Percentiles rank a stretch among this genome's conserved stretches.
Evolutionary conservation across 768 basidiomycete genomes (phyloP).

Genomic region (Russula emetica): DNA sequence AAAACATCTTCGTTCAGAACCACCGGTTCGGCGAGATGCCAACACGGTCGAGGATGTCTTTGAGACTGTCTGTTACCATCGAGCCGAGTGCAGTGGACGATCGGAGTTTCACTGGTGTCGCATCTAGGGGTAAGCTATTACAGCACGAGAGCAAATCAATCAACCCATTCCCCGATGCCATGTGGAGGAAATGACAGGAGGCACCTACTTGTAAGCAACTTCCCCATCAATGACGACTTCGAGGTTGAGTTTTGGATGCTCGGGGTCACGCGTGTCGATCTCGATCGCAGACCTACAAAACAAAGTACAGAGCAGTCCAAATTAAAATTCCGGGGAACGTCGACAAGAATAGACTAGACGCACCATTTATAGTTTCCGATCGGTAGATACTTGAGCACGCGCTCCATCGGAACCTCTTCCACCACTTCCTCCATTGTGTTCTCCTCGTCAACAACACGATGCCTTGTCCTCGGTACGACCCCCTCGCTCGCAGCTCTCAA

Average conservation of each 20-base stretch:
- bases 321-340: neutral
- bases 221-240: slow-evolving; percentile 61
- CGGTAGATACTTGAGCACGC: slow-evolving; percentile 56
- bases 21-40: slow-evolving; percentile 53
- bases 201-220: slow-evolving; percentile 46
- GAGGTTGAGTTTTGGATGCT: slow-evolving; percentile 49
- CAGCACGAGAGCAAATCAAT: neutral
- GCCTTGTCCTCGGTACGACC: slow-evolving; percentile 38
- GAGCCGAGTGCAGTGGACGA: slow-evolving; percentile 44
- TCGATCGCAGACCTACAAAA: slow-evolving; percentile 59
- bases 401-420: slow-evolving; percentile 49
- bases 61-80: slow-evolving; percentile 46
- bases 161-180: neutral
- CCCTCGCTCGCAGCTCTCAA: slow-evolving; percentile 44
- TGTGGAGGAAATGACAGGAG: neutral
- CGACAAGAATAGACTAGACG: slow-evolving; percentile 19
- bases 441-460: slow-evolving; percentile 30
- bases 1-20: slow-evolving; percentile 40
- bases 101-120: slow-evolving; percentile 44
- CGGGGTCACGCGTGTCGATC: slow-evolving; percentile 55
- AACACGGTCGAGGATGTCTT: slow-evolving; percentile 51
- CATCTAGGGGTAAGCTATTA: slow-evolving; percentile 45
- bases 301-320: too few species aligned
- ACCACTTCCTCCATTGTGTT: slow-evolving; percentile 28
- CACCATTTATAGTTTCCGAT: slow-evolving; percentile 67